Percentiles rank a stretch among this genome's conserved stretches.
phyloP scores from a whole-genome alignment of 352 stramenopile genomes.

The Pythium aquatile region DNA sequence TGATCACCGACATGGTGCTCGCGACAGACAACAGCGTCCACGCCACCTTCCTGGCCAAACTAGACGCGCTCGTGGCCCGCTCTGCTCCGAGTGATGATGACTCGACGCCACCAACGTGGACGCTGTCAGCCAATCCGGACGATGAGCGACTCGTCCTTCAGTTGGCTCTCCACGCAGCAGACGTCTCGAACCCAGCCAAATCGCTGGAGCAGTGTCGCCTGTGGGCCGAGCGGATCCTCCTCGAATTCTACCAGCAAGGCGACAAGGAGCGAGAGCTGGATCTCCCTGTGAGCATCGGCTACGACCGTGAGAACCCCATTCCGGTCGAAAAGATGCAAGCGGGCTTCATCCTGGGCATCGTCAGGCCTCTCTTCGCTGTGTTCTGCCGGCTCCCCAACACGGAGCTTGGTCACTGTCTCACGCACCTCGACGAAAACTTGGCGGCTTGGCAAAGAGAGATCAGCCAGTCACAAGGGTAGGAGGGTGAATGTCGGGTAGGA shows the following conservation, averaged over 20 bases:
- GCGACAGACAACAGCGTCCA: slow-evolving; percentile 89
- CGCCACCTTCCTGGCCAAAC: slow-evolving; percentile 68
- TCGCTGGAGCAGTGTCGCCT: slow-evolving; percentile 65
- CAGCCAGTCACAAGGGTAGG: slow-evolving; percentile 15
- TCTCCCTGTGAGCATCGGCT: slow-evolving; percentile 87
- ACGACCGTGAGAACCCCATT: slow-evolving; percentile 86
- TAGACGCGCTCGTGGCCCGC: slow-evolving; percentile 70
- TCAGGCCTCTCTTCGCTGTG: slow-evolving; percentile 70
- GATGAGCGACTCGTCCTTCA: slow-evolving; percentile 75
- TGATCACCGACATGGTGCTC: slow-evolving; percentile 86
- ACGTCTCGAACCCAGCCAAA: slow-evolving; percentile 94
- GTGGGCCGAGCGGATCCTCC: slow-evolving; percentile 89
- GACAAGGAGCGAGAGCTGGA: slow-evolving; percentile 91
- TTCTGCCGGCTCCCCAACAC: slow-evolving; percentile 55
- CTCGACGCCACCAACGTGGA: slow-evolving; percentile 33
- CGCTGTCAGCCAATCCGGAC: slow-evolving; percentile 48
- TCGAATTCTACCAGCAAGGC: slow-evolving; percentile 95
- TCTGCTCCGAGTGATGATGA: slow-evolving; percentile 13
- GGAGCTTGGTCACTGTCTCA: slow-evolving; percentile 56
- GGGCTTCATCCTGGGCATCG: slow-evolving; percentile 94
- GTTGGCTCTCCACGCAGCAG: slow-evolving; percentile 85
- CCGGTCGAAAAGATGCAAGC: slow-evolving; percentile 89
- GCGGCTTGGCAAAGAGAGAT: slow-evolving; percentile 71
- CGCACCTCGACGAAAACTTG: slow-evolving; percentile 67
- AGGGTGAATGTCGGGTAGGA: not conserved